Evolutionary conservation across 1,139 yeast species (phyloP), one percentile per base, ranked within the genome.

Genomic region (Candida sanyaensis): DNA sequence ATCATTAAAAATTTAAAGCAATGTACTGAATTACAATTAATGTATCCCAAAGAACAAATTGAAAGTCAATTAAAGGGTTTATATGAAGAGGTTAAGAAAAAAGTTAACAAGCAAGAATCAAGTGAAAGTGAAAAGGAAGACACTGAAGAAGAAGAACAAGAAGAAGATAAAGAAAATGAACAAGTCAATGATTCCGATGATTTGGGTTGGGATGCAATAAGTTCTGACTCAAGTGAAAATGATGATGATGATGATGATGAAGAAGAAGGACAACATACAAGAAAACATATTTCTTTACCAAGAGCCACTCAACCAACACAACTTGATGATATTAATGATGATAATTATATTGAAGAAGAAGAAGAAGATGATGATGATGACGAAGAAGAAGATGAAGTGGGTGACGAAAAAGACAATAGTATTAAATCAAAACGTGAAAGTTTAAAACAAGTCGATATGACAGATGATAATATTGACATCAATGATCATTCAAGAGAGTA

Each of bases 11-110:
- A 55, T 42, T 62, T 76, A 43, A 59, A 58, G 4, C 59, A 55
- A 37, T 71, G 80, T 51, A 60, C 63, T 3, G 55, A 60, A 17
- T 57, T 65, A 31, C 60, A 64, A 5, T 73, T 73, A 49, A 55
- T 52, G 8, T 65, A 60, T 50, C 73, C 77, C 1, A 52, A 54
- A 38, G 59, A 59, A 3, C 41, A 58, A 11, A 50, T 70, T 1
- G 57, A 60, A n/a, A 43, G 49, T 10, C 60, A 58, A 36, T 54
- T 53, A 4, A n/a, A 32, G 1, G 31, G 11, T 2, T 46, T 54
- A 9, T 27, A 33, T 24, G 29, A 39, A 27, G 33, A 31, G 2
- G 36, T 30, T 23, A 36, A 40, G 11, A 37, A 31, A 21, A 40
- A 42, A 28, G 26, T 41, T 17, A 24, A 40, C 5, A n/a, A 30